Base-by-base conservation (phyloP, 805 yeast genomes). In the Metschnikowia picachoensis region DNA sequence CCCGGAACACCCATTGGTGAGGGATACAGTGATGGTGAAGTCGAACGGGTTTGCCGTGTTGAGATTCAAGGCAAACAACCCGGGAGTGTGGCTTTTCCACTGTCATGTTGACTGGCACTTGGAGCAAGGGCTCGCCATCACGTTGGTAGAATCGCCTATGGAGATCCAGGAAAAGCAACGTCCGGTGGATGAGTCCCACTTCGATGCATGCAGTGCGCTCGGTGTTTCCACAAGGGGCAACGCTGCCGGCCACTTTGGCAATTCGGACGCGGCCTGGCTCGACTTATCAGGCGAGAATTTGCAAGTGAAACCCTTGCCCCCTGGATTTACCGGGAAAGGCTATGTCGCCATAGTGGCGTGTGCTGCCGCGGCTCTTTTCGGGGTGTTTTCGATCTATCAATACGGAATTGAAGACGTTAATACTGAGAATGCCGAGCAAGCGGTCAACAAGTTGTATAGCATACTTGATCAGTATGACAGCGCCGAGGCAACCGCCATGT, bases 71-170 rank as follows among this genome's bases (percentile, higher is more conserved):
- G 89, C 96, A 11, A 80, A 85, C 58, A 90, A 91, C 59, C 96
- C 97, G 3, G 97, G 97, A 47, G 83, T 89, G 25, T 91, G 97
- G 97, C 79, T 85, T 50, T 86, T 90, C 82, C 97, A 90, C 63
- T 90, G 97, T 66, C 96, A 87, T 60, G 79, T 86, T 45, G 92
- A 86, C 59, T 86, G 90, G 85, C 95, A 86, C 66, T 76, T 86
- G 62, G 84, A 81, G 55, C 94, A 86, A 68, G 95, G 95, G 28
- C 72, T 86, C 44, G 91, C 91, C 8, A 71, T 85, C 42, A 78
- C 80, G 1, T 76, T 86, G 32, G 71, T 86, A 35, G 95, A 86
- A 64, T 87, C 85, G 29, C 92, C 94, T 16, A 57, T 70, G 43
- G 68, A 70, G 31, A 60, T 85, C 30, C 76, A 77, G 55, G 38